Base-by-base conservation (phyloP, 805 yeast genomes). In the Ogataea neopini region DNA sequence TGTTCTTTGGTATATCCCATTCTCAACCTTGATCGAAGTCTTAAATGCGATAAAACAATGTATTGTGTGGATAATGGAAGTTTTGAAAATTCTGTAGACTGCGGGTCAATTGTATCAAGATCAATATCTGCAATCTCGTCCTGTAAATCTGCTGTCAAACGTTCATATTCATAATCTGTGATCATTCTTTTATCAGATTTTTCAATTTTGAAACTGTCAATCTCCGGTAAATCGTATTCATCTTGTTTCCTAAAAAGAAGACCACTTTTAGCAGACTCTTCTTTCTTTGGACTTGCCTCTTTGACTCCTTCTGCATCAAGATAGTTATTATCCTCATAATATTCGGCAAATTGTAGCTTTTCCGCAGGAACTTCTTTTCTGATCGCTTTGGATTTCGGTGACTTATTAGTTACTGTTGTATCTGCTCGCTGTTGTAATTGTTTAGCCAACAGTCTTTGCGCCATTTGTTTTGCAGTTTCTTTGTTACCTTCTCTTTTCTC, bases 1-100 rank as follows among this genome's bases (percentile, higher is more conserved):
- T 94, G 97, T n/a, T 87, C 90, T 48, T 90, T 88, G 0, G 92
- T 75, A 61, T 87, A 91, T 1, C 99, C 99, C 96, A 94, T 84
- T 69, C 99, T 81, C 62, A 94, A 75, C 48, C 99, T 71, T 0
- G 97, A 91, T 51, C 89, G 77, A 20, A 90, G 69, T 47, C 99
- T 67, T 13, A 96, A 75, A 49, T 88, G 88, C 8, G 94, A 88
- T 10, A 94, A 69, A 3, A 89, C 80, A 79, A 90, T 88, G 62
- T 94, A 94, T 62, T 90, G 97, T 0, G 96, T 83, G 0, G 90
- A 79, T 42, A 84, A 70, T 0, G 99, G 96, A n/a, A 94, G 69
- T 17, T 75, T 74, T 10, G 76, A 73, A 61, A 94, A 94, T 53
- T 87, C 90, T 18, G 77, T 68, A 0, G 97, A 90, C 3, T 82